These are phyloP conservation scores for Pythium oligandrum DNA, from an alignment of 352 stramenopile genomes.

Conservation along the genomic window DNA sequence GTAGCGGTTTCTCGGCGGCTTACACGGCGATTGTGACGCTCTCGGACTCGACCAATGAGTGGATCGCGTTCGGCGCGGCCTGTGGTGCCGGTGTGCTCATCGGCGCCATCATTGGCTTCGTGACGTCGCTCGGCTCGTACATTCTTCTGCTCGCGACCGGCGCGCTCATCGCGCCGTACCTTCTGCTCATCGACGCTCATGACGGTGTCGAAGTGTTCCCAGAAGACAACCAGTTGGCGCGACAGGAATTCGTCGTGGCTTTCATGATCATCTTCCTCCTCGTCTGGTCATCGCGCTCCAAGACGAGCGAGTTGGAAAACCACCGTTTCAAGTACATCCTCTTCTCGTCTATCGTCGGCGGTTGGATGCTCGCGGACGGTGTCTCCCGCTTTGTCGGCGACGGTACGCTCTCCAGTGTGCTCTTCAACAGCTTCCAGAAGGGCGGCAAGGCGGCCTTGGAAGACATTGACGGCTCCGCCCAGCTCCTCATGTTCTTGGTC, in stretches of 20 bases:
- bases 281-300: slow-evolving; percentile 70
- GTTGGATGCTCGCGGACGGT: slow-evolving; percentile 73
- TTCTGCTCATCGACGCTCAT: slow-evolving; percentile 75
- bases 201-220: slow-evolving; percentile 66
- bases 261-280: slow-evolving; percentile 87
- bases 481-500: slow-evolving; percentile 77
- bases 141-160: slow-evolving; percentile 64
- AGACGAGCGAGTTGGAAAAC: slow-evolving; percentile 81
- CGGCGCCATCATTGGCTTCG: slow-evolving; percentile 64
- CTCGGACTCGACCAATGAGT: slow-evolving; percentile 58
- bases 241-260: slow-evolving; percentile 84
- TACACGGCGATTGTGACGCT: slow-evolving; percentile 67
- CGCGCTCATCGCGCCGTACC: slow-evolving; percentile 61
- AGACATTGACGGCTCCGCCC: slow-evolving; percentile 42
- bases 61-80: slow-evolving; percentile 58
- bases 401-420: slow-evolving; percentile 54
- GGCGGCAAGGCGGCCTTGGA: slow-evolving; percentile 43
- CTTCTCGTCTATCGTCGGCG: slow-evolving; percentile 65
- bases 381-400: slow-evolving; percentile 66
- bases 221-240: slow-evolving; percentile 65
- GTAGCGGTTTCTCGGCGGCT: slow-evolving; percentile 60
- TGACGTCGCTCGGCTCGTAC: slow-evolving; percentile 67
- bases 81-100: slow-evolving; percentile 62
- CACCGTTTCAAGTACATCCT: slow-evolving; percentile 88
- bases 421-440: slow-evolving; percentile 62